Conservation (phyloP, 2,329 filamentous ascomycete species). For the Thelonectria olida region DNA sequence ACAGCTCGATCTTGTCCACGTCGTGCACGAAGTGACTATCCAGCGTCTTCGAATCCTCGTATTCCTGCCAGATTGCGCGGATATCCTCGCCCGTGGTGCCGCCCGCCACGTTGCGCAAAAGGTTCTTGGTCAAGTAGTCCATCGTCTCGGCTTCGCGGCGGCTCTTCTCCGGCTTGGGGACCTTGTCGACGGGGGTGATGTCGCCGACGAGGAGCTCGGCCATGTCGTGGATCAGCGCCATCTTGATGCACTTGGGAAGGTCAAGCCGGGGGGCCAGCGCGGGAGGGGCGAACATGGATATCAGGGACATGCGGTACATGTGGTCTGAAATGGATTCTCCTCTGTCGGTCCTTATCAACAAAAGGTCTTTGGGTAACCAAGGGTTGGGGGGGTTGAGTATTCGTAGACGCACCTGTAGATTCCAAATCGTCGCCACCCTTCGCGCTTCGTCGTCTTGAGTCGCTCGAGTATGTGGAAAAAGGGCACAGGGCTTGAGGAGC, state of each 20-base stretch:
- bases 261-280: conserved; percentile 77
- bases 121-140: conserved; percentile 81
- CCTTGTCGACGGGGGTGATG: conserved; percentile 91
- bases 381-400: not conserved
- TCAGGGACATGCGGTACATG: conserved; percentile 99
- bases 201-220: conserved; percentile 94
- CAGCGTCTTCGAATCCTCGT: conserved; percentile 85
- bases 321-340: conserved; percentile 96
- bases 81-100: conserved; percentile 76
- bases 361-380: too few relatives aligned
- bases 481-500: conserved; percentile 78
- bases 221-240: conserved; percentile 98
- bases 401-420: conserved; percentile 64
- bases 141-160: conserved; percentile 88
- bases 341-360: conserved; percentile 45
- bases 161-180: conserved; percentile 88
- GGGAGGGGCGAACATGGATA: conserved; percentile 89
- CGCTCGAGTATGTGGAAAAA: conserved; percentile 96
- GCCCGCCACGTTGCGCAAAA: conserved; percentile 81
- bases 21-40: conserved; percentile 95
- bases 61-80: conserved; percentile 88
- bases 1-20: conserved; percentile 94
- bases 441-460: conserved; percentile 94
- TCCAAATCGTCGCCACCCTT: conserved; percentile 92
- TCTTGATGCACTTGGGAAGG: conserved; percentile 85